Base-by-base conservation (phyloP, 2,329 filamentous ascomycete species). In the Phialemoniopsis sp. region DNA sequence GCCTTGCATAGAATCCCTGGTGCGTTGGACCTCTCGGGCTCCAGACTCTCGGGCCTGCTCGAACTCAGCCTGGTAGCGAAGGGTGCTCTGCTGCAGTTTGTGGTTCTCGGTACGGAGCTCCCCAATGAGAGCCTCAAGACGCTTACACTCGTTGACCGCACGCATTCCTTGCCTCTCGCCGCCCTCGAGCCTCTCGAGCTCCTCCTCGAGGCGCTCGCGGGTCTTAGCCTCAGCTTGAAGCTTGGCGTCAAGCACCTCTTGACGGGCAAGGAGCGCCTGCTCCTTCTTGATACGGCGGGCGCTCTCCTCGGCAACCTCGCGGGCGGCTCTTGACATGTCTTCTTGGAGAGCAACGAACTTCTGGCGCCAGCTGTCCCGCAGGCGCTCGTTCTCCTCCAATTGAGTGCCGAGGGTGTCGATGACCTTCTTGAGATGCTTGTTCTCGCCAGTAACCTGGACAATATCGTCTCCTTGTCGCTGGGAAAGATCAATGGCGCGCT, bases 291-390 rank as follows among this genome's bases (percentile, higher is more conserved):
- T 80, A 65, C 86, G 90, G 29, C 78, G 74, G 21, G 85, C 80
- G 56, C 90, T 91, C 56, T 97, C 90, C 52, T 87, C 81, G 16
- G 85, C 82, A 45, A 96, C 81, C 45, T 95, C 85, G 34, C 80
- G 80, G 38, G 87, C 83, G 36, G 89, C 87, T 40, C 72, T 72
- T 26, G 82, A 78, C 84, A 97, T 91, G 51, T 96, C 89, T 46
- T 89, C 79, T 62, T 97, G 90, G 30, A 98, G 70, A 43, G 81
- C 81, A 51, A 91, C 80, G 54, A 96, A 86, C 62, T 93, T 95
- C 58, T 73, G 72, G 49, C 89, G 84, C 78, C 94, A 90, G 44
- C 76, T 81, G 57, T 95, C 88, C 42, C 89, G 84, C 43, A 94
- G 78, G 46, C 85, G 81, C 55, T 90, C 82, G 54, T 89, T 91